Evolutionary conservation across 78 protist species (phyloP), one percentile per base, ranked within the genome.

Genomic region (Tieghemostelium lacteum): DNA sequence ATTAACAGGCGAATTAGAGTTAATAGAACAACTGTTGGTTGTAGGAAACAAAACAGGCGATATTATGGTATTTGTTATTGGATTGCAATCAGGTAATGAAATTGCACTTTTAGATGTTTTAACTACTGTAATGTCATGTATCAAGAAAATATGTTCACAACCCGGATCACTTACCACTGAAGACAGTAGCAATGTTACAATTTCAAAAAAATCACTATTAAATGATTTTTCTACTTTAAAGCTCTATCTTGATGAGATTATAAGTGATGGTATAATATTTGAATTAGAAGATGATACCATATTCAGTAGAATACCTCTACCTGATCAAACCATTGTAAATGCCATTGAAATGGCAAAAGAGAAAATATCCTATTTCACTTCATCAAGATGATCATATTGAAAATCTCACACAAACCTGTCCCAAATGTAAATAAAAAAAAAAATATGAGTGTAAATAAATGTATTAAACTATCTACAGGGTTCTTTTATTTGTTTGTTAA

Each of bases 241-340:
- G 28, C 3, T 65, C 16, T 77, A 77, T 54, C 16, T 77, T 34
- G 88, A 77, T 54, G 88, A 77, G 37, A 8, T 54, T 37, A 26
- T 77, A 17, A 52, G 31, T 65, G 88, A 77, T 77, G 88, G 88
- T 34, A 65, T 77, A 24, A 50, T 77, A 24, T 77, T 77, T 66
- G 88, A 77, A 65, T 54, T 65, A 0, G 88, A 77, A 36, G 88
- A 77, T 19, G 88, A 77, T n/a, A 77, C 55, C 31, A 77, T 77
- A 33, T 36, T 65, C 8, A 52, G 33, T 39, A 64, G 88, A 37
- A 49, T 58, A 34, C 88, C 88, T 20, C 7, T 77, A 0, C 36
- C 54, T 1, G 88, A 77, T n/a, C 74, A 66, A 37, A 49, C 67
- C 24, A 8, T 77, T 3, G 50, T 52, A n/a, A 54, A 64, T 45